Base-by-base conservation (phyloP, 768 basidiomycete species). In the Termitomyces sp. region DNA sequence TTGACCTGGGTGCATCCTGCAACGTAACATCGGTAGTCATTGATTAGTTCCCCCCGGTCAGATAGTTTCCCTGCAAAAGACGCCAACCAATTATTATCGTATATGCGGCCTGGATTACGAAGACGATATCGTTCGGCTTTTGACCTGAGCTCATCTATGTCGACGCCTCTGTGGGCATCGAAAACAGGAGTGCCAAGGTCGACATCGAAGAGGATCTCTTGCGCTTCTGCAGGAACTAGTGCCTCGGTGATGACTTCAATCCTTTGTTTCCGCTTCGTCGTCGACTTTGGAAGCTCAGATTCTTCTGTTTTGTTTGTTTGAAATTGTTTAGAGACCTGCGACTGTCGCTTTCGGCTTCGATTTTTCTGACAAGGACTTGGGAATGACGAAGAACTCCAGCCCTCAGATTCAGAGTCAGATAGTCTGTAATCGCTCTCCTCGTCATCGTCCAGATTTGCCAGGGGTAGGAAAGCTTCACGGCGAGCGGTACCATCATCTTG, bases 1-100 rank as follows among this genome's bases (percentile, higher is more conserved):
- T 90, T 90, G 56, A 73, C 76, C 67, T 90, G 88, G 30, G 74
- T 70, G 68, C 88, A 90, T 8, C 85, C 88, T 22, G 75, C 63
- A 44, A 90, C 73, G 64, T 90, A 90, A 65, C 88, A 90, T 39
- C 88, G 78, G 63, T 81, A 89, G 44, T 88, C 82, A 11, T 78
- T 74, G 20, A 85, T 67, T 12, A 81, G 75, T 64, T 84, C 80
- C 7, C 88, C 88, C 37, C 75, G 73, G 18, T 72, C 68, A 8
- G 87, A 82, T 37, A 90, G 71, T 63, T 84, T 84, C 33, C 88
- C 88, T 16, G 85, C 87, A 67, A 87, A 90, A 31, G 78, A 79
- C 47, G 83, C 76, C 51, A 90, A 70, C 86, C 87, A 90, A 15
- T 71, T 70, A 66, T 83, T 83, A 67, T 87, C 84, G 58, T 88